Conservation (phyloP, 1,284 basidiomycete species). For the Volvariella volvacea region DNA sequence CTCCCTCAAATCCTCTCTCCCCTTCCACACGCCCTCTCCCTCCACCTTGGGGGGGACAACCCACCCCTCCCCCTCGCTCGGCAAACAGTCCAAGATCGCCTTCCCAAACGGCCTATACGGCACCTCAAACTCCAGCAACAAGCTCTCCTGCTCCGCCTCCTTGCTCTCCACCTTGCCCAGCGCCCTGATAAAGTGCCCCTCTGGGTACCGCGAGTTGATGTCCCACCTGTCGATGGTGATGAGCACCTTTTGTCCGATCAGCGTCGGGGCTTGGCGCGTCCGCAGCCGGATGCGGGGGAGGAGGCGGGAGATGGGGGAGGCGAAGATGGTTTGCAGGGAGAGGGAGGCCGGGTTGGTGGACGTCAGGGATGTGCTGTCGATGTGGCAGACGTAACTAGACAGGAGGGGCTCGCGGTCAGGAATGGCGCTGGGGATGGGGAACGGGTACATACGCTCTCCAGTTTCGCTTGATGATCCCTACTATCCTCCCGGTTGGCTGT, state of each 20-base stretch:
- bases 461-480: conserved; percentile 91
- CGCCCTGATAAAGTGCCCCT: conserved; percentile 95
- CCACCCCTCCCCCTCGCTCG: conserved; percentile 88
- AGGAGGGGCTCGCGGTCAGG: neutral
- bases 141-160: conserved; percentile 93
- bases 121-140: conserved; percentile 94
- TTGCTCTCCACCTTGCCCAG: conserved; percentile 91
- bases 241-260: conserved; percentile 93
- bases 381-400: conserved; percentile 87
- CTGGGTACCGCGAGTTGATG: conserved; percentile 83
- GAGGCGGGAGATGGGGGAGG: conserved; percentile 87
- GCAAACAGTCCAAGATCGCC: conserved; percentile 90
- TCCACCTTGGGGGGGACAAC: conserved; percentile 79
- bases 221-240: conserved; percentile 96
- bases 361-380: conserved; percentile 85
- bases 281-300: conserved; percentile 93
- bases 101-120: conserved; percentile 96
- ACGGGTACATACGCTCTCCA: conserved; percentile 74
- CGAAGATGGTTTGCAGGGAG: conserved; percentile 90
- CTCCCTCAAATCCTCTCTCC: conserved; percentile 84
- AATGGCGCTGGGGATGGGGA: neutral
- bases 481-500: conserved; percentile 89
- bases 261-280: conserved; percentile 86
- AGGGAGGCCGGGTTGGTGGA: conserved; percentile 76
- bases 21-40: conserved; percentile 58